Evolutionary conservation across 257 asterid species (phyloP), one percentile per base, ranked within the genome.

Genomic region (Cruciata laevipes): DNA sequence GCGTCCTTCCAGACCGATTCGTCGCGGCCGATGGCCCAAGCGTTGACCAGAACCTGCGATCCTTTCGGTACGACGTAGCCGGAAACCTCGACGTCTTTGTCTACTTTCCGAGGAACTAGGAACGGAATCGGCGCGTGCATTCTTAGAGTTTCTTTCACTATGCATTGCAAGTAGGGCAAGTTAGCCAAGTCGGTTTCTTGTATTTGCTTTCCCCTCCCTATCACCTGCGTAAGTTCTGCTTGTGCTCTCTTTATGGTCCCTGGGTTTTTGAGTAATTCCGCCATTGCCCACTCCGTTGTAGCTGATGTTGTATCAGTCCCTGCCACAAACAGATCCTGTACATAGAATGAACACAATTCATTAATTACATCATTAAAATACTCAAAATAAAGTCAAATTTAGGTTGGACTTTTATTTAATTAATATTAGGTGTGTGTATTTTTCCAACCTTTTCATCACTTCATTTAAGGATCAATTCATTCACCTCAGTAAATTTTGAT

Each of bases 261-360:
- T 3, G 97, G 94, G 27, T 80, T 87, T 14, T 63, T 77, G 12
- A 90, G 78, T 24, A 82, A 75, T 76, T 88, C 97, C 11, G 90
- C 80, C 96, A 88, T 86, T 30, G 95, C 90, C 95, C 96, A 90
- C 70, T 88, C 96, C 18, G 88, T 55, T 7, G 97, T 86, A 60
- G 42, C 33, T 31, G 65, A 60, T 16, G 65, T 60, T 60, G 65
- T 60, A 60, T 60, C 65, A 11, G 84, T 67, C 86, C 52, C 96
- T 92, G 95, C 96, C 0, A 61, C 74, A 25, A 90, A 90, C 6
- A 83, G 75, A 68, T 90, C 96, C 97, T 88, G 76, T 14, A 35
- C 17, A 47, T 47, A 21, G 55, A 47, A 47, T 14, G 20, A 14
- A 47, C 20, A 14, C 4, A 3, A 14, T 5, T 47, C 16, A 14